Evolutionary conservation across 441 rosid species (phyloP), one percentile per base, ranked within the genome.

Genomic region (Mallotus repandus): DNA sequence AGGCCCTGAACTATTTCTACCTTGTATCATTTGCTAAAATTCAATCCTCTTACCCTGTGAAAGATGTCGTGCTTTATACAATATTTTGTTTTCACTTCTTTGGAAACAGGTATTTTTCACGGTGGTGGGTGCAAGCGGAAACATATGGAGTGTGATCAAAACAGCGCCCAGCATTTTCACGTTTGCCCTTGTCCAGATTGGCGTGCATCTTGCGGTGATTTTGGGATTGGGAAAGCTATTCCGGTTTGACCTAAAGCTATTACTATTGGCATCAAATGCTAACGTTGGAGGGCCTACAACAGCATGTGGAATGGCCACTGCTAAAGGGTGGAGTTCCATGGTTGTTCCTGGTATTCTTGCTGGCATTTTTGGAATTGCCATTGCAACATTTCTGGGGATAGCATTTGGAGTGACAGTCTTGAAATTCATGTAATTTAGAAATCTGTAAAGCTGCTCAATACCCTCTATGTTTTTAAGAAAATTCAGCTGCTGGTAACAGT

Each of bases 201-300:
- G 85, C 12, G 74, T 91, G 68, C 97, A 93, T 86, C 90, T 91
- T 16, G 90, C 81, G 13, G 84, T 91, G 68, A 83, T 89, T 65
- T 84, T 90, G 29, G 96, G 96, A 53, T 48, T 91, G 41, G 97
- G 98, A 69, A 91, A 89, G 86, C 85, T 93, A 46, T 71, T 93
- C 16, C 72, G 84, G 19, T 71, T 91, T 22, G 98, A 89, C 75
- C 79, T 74, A 67, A 89, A 84, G 81, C 79, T 84, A 53, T 80
- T 91, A 76, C 96, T 93, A 66, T 46, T 94, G n/a, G 96, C 98
- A 68, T 94, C 97, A 59, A 92, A 92, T 84, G 98, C 97, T 18
- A 94, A 90, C 70, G 91, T 94, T 7, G 97, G 98, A 18, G 98
- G 98, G 63, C 98, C 97, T 0, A 91, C 97, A 49, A 91, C 98